These are phyloP conservation scores for Fusarium bactridioides DNA, from an alignment of 2,329 filamentous ascomycete species.

Conservation along the genomic window DNA sequence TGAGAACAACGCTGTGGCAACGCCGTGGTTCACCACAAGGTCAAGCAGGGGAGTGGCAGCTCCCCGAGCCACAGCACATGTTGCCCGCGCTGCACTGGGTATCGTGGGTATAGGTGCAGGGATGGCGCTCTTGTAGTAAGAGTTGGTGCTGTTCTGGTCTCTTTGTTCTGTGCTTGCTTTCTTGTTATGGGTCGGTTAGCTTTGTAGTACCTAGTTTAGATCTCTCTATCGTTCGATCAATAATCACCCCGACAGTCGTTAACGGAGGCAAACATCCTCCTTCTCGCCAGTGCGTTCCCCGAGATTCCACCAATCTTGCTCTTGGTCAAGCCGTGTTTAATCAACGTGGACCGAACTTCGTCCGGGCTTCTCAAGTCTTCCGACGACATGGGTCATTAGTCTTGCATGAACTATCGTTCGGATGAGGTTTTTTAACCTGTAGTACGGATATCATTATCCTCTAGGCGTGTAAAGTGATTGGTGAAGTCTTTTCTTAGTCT, in stretches of 20 bases:
- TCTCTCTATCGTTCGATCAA: slow-evolving; percentile 1
- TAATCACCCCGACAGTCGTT: slow-evolving; percentile 11
- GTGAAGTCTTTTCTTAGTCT: neutral
- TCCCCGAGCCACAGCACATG: slow-evolving; percentile 39
- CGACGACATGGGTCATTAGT: neutral
- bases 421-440: neutral
- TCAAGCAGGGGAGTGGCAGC: slow-evolving; percentile 35
- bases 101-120: slow-evolving; percentile 44
- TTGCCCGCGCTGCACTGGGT: slow-evolving; percentile 43
- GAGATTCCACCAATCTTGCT: neutral
- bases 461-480: neutral
- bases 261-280: neutral
- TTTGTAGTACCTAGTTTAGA: neutral
- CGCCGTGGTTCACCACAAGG: slow-evolving; percentile 35
- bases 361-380: neutral
- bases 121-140: slow-evolving; percentile 37
- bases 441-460: neutral
- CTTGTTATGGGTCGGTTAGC: neutral
- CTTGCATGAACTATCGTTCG: neutral
- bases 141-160: neutral
- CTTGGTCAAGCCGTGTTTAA: neutral
- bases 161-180: neutral
- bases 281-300: neutral
- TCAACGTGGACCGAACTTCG: neutral
- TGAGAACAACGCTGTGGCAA: slow-evolving; percentile 29